Evolutionary conservation across 2,329 filamentous ascomycete species (phyloP).

Genomic region (Drechslerella coelobrocha): DNA sequence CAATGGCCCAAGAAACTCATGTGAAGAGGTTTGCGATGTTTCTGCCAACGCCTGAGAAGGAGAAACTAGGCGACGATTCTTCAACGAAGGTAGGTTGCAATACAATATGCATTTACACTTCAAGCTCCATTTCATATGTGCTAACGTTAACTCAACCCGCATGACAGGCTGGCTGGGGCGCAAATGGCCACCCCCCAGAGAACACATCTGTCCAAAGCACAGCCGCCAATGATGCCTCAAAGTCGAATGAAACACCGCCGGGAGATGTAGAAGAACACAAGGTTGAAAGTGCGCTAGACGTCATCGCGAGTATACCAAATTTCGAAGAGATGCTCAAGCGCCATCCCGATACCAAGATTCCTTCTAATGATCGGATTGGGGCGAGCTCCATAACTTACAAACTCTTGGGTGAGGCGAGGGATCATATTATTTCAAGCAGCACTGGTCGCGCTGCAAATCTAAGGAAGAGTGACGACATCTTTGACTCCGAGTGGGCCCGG

Average conservation of each 20-base stretch:
- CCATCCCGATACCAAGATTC: too few relatives aligned
- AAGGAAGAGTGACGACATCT: background rate
- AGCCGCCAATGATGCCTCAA: background rate
- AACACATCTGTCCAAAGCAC: background rate
- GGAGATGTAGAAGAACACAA: background rate
- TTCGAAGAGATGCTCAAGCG: too few relatives aligned
- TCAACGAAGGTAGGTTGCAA: conserved; percentile 23
- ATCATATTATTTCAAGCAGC: too few relatives aligned
- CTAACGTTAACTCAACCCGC: conserved; percentile 4
- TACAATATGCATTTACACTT: background rate
- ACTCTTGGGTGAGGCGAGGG: too few relatives aligned
- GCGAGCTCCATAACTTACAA: too few relatives aligned
- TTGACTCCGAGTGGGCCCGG: background rate
- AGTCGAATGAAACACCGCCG: background rate
- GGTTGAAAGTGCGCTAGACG: too few relatives aligned
- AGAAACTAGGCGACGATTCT: conserved; percentile 14
- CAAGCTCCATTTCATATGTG: background rate
- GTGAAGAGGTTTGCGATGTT: conserved; percentile 46
- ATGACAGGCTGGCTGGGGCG: conserved; percentile 14
- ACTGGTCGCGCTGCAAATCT: too few relatives aligned
- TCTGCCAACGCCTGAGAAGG: conserved; percentile 34
- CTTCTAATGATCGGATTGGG: too few relatives aligned
- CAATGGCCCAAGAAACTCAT: conserved; percentile 35
- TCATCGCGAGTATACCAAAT: too few relatives aligned
- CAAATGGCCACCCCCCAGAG: conserved; percentile 4